Base-by-base conservation (phyloP, 768 basidiomycete genomes). In the Cystobasidium tubakii region DNA sequence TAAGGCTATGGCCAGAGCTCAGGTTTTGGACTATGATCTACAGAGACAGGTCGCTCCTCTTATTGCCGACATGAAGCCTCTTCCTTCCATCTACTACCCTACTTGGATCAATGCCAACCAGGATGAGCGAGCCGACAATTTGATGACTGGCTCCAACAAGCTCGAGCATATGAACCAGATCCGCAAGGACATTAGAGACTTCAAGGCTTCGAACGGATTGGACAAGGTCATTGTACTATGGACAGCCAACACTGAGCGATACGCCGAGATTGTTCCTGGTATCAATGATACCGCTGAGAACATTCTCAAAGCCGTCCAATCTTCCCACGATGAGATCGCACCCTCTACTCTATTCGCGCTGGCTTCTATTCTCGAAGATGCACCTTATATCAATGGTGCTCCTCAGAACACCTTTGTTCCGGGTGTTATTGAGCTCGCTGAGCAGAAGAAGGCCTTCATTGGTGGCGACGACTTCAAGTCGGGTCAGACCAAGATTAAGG, bases 371-470 rank as follows among this genome's bases (percentile, higher is more conserved):
- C 89, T 97, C 77, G 95, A 98, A 82, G 89, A 89, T 72, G 88
- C 89, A 80, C 92, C 95, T 23, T 99, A 94, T 85, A 86, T 98
- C 80, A 72, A 71, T 36, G 95, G 95, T 63, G 93, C 95, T 12
- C 95, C 95, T 6, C 94, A 98, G 86, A 99, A 99, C 86, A 96
- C 95, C 1, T 97, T 97, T 78, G 93, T 99, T 29, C 95, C 95
- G 0, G 95, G 95, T 76, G 88, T 89, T 78, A 90, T 99, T 79
- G 86, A 88, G 77, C 90, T 99, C 76, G 92, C 95, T 50, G 95
- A 97, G 84, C 86, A 88, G 75, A 83, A 89, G 78, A 84, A 88
- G 79, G 88, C 91, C 7, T 98, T 97, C 85, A 96, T 99, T 78
- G 95, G 91, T 57, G 94, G 95, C 42, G 95, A 97, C 80, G 95